Evolutionary conservation across 2,329 filamentous ascomycete genomes (phyloP), one percentile per base, ranked within the genome.

Genomic region (Aspergillus novoparasiticus): DNA sequence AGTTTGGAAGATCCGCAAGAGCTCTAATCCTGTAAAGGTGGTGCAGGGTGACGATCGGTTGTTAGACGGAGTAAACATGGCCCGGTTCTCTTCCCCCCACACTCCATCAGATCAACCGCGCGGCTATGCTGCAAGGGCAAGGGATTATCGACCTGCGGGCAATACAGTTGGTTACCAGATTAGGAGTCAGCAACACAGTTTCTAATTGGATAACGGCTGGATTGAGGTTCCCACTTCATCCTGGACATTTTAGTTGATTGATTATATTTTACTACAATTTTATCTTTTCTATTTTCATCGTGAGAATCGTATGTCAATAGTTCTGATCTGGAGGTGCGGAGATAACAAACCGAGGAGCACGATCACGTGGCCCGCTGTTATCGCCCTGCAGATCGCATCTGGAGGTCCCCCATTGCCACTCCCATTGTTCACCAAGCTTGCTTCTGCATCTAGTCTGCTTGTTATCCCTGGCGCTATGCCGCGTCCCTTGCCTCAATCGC

Each of bases 381-480:
- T 68, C 63, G 61, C 48, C 45, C 45, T 36, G 34, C 53, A 41
- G 51, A 53, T 55, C 32, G 51, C 51, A 36, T 55, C 32, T 55
- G n/a, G 51, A 39, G 19, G 34, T 36, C 1, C 36, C 51, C 32
- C 36, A 26, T 55, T 55, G 34, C 58, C 58, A 59, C 58, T 39
- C 45, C 32, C 45, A 46, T 58, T 50, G 39, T 46, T 58, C 53
- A 21, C 51, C 54, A 28, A 32, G 34, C 28, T 46, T 50, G 28
- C 28, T 45, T 34, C 48, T 41, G 26, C 46, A 50, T 50, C 30
- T 32, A 23, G 53, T 41, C 41, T 43, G n/a, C 34, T 58, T 21
- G 16, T 59, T 59, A 50, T 62, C 28, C 51, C 43, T 53, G 43
- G 58, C 69, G 69, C 65, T 67, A 72, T 72, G 70, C 67, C 36